Evolutionary conservation across 768 basidiomycete genomes (phyloP).

Genomic region (Mycena crocata): DNA sequence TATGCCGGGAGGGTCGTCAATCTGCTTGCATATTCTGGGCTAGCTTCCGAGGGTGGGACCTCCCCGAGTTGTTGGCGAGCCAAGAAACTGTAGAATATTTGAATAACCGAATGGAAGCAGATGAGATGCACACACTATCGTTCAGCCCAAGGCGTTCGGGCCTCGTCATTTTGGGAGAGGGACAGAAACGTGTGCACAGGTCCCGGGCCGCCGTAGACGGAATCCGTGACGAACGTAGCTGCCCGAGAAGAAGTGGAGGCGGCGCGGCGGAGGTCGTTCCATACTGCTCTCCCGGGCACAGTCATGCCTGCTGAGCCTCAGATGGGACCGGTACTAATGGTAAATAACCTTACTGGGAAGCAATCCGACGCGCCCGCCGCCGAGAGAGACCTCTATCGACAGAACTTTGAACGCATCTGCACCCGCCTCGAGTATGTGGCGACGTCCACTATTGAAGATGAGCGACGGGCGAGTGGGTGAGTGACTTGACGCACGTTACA

Average conservation of each 20-base stretch:
- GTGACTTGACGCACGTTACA: conserved; percentile 16
- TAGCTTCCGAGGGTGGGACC: neutral
- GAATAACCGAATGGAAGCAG: neutral
- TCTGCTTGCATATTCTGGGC: neutral
- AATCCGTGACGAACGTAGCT: conserved; percentile 8
- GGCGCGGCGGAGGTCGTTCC: conserved; percentile 29
- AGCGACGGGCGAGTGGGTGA: neutral
- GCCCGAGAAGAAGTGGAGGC: neutral
- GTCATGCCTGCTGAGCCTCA: conserved; percentile 11
- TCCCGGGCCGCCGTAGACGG: conserved; percentile 31
- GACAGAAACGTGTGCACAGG: conserved; percentile 21
- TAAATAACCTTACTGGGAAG: conserved; percentile 15
- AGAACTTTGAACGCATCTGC: conserved; percentile 23
- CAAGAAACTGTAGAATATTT: neutral
- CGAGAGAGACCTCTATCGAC: conserved; percentile 22
- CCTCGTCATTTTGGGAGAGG: conserved; percentile 5
- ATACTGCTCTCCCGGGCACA: conserved; percentile 19
- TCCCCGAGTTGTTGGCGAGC: neutral
- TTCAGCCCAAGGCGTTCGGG: conserved; percentile 21
- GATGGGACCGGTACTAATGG: neutral
- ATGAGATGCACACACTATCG: conserved; percentile 14
- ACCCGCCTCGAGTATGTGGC: conserved; percentile 21
- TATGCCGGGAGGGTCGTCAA: conserved; percentile 11
- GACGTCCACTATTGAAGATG: conserved; percentile 13
- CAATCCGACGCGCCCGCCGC: conserved; percentile 26